Evolutionary conservation across 257 asterid species (phyloP).

Genomic region (Lithospermum erythrorhizon): DNA sequence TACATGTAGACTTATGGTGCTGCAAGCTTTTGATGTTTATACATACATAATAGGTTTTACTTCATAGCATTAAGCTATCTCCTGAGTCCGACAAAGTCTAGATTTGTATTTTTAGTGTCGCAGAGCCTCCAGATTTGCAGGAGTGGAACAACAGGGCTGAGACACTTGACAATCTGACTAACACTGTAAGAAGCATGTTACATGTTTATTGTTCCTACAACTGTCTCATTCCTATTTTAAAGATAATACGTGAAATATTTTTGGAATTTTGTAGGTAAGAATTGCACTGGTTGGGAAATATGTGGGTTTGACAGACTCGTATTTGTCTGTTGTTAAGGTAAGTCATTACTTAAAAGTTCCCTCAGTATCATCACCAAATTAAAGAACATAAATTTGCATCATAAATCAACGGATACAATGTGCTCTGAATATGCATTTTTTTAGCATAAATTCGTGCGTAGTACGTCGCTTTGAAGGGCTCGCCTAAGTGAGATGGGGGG

Average conservation of each 20-base stretch:
- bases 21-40: too few relatives aligned
- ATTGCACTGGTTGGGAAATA: constrained; percentile 98
- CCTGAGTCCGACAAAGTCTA: constrained; percentile 11
- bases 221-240: background rate
- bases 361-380: constrained; percentile 8
- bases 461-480: too few relatives aligned
- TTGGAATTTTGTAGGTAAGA: constrained; percentile 51
- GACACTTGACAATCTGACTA: constrained; percentile 67
- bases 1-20: background rate
- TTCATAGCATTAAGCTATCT: background rate
- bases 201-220: background rate
- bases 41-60: too few relatives aligned
- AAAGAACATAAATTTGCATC: background rate
- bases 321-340: constrained; percentile 95
- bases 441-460: too few relatives aligned
- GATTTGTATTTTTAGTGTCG: constrained; percentile 44
- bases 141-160: constrained; percentile 94
- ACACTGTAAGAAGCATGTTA: constrained; percentile 47
- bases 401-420: too few relatives aligned
- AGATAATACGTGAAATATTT: constrained; percentile 9
- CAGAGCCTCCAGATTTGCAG: constrained; percentile 52
- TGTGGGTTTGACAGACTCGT: constrained; percentile 88
- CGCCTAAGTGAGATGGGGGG: too few relatives aligned
- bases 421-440: too few relatives aligned
- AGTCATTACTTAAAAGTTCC: constrained; percentile 3